phyloP scores from a whole-genome alignment of 176 grass and related monocot genomes.

The Avena atlantica region DNA sequence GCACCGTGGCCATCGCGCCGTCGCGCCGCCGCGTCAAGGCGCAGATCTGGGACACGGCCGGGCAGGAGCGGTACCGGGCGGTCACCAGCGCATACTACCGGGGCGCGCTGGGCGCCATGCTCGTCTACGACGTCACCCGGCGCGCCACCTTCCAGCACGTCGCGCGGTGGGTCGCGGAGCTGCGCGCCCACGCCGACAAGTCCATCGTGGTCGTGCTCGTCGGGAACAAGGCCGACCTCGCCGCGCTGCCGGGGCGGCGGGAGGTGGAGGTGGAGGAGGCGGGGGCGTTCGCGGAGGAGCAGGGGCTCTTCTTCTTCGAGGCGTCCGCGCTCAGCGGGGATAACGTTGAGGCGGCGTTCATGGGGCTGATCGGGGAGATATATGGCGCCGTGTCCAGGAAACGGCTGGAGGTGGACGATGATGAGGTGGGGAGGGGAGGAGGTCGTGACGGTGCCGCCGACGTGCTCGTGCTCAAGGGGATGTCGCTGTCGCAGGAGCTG shows the following conservation, averaged over 20 bases:
- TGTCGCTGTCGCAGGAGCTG: slow-evolving; percentile 53
- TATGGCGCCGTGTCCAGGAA: slow-evolving; percentile 66
- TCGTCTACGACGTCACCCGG: slow-evolving; percentile 88
- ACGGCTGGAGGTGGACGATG: slow-evolving; percentile 48
- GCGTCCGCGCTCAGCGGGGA: slow-evolving; percentile 82
- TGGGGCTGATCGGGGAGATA: slow-evolving; percentile 65
- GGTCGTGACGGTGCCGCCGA: not conserved
- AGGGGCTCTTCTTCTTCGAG: slow-evolving; percentile 93
- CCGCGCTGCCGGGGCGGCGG: not conserved
- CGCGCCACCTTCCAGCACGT: slow-evolving; percentile 57
- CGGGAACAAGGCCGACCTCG: slow-evolving; percentile 91
- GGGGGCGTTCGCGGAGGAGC: slow-evolving; percentile 71
- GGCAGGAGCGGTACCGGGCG: slow-evolving; percentile 73
- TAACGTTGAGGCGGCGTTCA: slow-evolving; percentile 75
- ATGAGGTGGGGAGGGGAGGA: not conserved
- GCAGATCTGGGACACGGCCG: slow-evolving; percentile 79
- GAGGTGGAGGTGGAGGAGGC: slow-evolving; percentile 57
- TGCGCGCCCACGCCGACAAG: slow-evolving; percentile 76
- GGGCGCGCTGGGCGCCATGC: slow-evolving; percentile 78
- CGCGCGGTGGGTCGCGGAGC: slow-evolving; percentile 74
- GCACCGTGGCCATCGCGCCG: slow-evolving; percentile 32
- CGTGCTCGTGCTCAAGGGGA: slow-evolving; percentile 60
- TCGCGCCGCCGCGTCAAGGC: slow-evolving; percentile 52
- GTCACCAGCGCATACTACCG: slow-evolving; percentile 94
- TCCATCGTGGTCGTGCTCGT: slow-evolving; percentile 81